Base-by-base conservation (phyloP, 768 basidiomycete species). In the Amyloporia xantha region DNA sequence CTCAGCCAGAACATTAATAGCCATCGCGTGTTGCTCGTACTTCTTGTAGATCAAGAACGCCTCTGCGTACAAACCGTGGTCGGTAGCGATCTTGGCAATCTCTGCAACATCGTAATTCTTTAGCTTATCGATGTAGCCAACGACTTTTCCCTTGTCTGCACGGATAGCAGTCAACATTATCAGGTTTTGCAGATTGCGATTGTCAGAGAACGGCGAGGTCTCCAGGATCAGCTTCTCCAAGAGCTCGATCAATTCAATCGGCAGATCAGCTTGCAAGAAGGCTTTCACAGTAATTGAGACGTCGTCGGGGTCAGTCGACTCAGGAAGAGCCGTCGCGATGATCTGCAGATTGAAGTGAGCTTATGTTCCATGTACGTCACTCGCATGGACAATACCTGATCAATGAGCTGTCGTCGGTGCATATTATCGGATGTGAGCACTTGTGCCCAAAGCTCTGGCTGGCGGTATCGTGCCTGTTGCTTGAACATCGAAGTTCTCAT, bases 401-500 rank as follows among this genome's bases (percentile, higher is more conserved):
- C 96, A 63, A 98, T 89, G 50, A 99, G 79, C 51, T 86, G 82
- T 55, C 96, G 86, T 52, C 93, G 91, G 65, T 98, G 85, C 41
- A 91, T 78, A 66, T 96, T 97, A 54, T 92, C 92, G 3, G 79
- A 76, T 10, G 80, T 74, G 48, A 99, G 83, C 28, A 99, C 96
- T 68, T 97, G 92, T 1, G 86, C 82, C 96, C 96, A 99, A 25
- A 99, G 81, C 53, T 98, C 96, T 13, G 88, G 82, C 53, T 91
- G 84, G 53, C 96, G 90, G 69, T 99, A 99, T 24, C 96, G 86
- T 45, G 96, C 91, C 68, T 98, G 96, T 61, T 99, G 95, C 70
- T 98, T 99, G 79, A 94, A 99, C 96, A 99, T 99, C 12, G 93
- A n/a, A 85, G 72, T 99, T 99, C 56, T 95, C 94, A 63, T 98